Conservation (phyloP, 2,329 filamentous ascomycete genomes). For the Ascochyta lentis region DNA sequence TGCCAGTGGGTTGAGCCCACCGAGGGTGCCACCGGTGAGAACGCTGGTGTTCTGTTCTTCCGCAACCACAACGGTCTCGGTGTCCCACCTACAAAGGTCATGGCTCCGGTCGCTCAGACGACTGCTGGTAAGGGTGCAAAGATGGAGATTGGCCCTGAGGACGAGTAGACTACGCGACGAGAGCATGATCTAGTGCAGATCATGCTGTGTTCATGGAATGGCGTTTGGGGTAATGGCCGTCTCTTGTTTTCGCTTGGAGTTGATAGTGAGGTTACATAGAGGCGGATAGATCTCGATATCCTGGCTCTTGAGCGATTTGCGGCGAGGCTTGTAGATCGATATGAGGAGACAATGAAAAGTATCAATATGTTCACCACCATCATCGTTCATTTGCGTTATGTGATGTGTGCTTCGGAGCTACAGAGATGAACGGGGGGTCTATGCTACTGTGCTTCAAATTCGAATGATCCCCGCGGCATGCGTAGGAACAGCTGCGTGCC, state of each 20-base stretch:
- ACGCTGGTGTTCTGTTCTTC: slow-evolving; percentile 90
- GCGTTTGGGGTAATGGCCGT: slow-evolving; percentile 27
- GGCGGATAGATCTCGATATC: slow-evolving; percentile 20
- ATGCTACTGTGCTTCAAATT: neutral
- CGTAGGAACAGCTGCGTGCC: neutral
- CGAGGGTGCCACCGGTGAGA: slow-evolving; percentile 78
- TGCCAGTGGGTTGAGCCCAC: slow-evolving; percentile 99
- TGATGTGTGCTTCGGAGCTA: neutral
- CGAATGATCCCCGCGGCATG: slow-evolving; percentile 1
- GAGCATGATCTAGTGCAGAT: slow-evolving; percentile 28
- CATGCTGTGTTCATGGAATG: slow-evolving; percentile 20
- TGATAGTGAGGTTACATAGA: slow-evolving; percentile 23
- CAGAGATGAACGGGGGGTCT: neutral
- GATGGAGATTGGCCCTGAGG: slow-evolving; percentile 45
- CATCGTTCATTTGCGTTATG: too few species aligned
- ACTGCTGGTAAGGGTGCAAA: slow-evolving; percentile 42
- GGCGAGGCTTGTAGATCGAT: slow-evolving; percentile 21
- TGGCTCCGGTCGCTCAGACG: slow-evolving; percentile 35
- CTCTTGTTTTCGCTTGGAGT: slow-evolving; percentile 21
- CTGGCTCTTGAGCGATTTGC: slow-evolving; percentile 3
- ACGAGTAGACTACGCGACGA: slow-evolving; percentile 34
- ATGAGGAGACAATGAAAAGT: slow-evolving; percentile 3
- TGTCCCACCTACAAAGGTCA: slow-evolving; percentile 58
- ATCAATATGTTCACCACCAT: neutral
- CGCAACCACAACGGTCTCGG: slow-evolving; percentile 92